Base-by-base conservation (phyloP, 129 eudicot genomes). In the Heracleum sosnowskyi region DNA sequence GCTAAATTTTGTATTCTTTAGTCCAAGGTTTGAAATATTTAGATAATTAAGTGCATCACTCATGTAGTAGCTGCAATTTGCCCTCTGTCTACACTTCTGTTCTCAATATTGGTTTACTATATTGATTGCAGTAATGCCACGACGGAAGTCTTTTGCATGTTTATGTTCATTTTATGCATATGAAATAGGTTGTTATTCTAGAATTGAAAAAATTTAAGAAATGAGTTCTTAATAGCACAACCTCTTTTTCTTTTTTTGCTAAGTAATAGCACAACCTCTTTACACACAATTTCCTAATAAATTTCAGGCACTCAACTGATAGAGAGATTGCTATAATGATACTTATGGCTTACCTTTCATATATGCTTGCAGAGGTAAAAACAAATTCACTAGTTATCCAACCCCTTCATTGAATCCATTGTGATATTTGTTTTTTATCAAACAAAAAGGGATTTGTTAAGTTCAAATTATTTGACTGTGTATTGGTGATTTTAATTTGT, bases 291-390 rank as follows among this genome's bases (percentile, higher is more conserved):
- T 12, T 16, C 24, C 39, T 66, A 31, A 31, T 15, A 28, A 64
- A 24, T 84, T 82, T 41, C 80, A 90, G 94, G 88, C 94, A 90
- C 73, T 90, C 94, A 44, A 90, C 94, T 15, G 94, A 90, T 71
- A 87, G 91, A 22, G 94, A 90, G 81, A 87, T 90, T 80, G 91
- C 94, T 63, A 79, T 90, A 37, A 90, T 90, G 94, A 85, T 90
- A 45, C 85, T 90, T 76, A 90, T 90, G 94, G 94, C 94, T 22
- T 90, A 90, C 78, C 80, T 87, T 33, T 90, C 94, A 28, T 90
- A 90, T 73, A 85, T 90, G 88, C 55, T 87, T 83, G 88, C 94
- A 17, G 94, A 90, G 82, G 94, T 90, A 66, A 12, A 85, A 22
- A n/a, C n/a, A 66, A 31, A 4, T n/a, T 60, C 37, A 73, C 49